phyloP scores from a whole-genome alignment of 805 yeast genomes.

The Pichia cabralensis region DNA sequence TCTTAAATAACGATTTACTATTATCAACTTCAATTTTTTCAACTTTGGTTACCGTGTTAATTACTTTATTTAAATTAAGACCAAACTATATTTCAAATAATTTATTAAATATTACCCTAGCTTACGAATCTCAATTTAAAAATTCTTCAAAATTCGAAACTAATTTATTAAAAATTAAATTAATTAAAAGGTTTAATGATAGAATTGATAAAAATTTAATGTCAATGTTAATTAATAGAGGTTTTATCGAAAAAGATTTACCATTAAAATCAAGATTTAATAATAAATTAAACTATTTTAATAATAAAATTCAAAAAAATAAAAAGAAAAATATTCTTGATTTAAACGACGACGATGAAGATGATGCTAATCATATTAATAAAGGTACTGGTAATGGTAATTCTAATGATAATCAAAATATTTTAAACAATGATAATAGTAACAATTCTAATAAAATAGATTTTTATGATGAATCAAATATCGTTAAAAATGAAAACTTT shows the following conservation, averaged over 20 bases:
- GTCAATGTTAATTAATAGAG: constrained; percentile 24
- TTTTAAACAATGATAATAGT: constrained; percentile 7
- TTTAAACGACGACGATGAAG: constrained; percentile 32
- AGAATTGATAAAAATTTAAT: constrained; percentile 26
- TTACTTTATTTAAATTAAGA: constrained; percentile 55
- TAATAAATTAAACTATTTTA: constrained; percentile 24
- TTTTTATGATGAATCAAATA: constrained; percentile 24
- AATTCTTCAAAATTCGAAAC: constrained; percentile 39
- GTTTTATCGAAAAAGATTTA: constrained; percentile 24
- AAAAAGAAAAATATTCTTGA: constrained; percentile 22
- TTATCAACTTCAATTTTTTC: constrained; percentile 50
- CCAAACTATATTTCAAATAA: constrained; percentile 45
- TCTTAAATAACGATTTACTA: constrained; percentile 45
- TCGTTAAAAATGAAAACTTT: constrained; percentile 37
- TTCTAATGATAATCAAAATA: too few relatives aligned
- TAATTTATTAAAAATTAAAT: constrained; percentile 20
- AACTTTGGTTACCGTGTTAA: constrained; percentile 56
- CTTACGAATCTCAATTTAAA: constrained; percentile 50
- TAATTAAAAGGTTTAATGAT: constrained; percentile 28
- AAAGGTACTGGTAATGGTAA: too few relatives aligned
- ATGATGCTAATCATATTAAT: constrained; percentile 30
- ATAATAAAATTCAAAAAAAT: constrained; percentile 21
- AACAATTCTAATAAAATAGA: constrained; percentile 15
- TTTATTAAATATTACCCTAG: constrained; percentile 48
- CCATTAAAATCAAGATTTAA: constrained; percentile 24